Conservation (phyloP, 805 yeast species). For the Candida sonorensis region DNA sequence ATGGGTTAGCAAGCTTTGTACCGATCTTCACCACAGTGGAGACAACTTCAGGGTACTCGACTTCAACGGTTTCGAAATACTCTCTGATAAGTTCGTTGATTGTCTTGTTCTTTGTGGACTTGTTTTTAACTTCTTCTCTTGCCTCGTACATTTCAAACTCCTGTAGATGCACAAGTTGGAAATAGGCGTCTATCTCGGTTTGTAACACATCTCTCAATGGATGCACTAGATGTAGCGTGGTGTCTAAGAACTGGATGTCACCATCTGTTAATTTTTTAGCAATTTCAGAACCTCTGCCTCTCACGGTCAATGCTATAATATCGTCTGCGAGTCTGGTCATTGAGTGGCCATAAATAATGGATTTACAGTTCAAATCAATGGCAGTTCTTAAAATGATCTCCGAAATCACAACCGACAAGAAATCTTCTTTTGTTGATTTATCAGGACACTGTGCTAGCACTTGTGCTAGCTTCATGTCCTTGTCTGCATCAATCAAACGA, state of each 20-base stretch:
- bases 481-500: conserved; percentile 2
- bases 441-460: conserved; percentile 36
- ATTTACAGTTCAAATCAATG: conserved; percentile 34
- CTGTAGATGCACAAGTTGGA: conserved; percentile 33
- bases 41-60: conserved; percentile 79
- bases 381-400: conserved; percentile 46
- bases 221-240: conserved; percentile 41
- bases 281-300: conserved; percentile 76
- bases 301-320: conserved; percentile 71
- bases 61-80: conserved; percentile 67
- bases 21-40: conserved; percentile 92
- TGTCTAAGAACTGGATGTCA: conserved; percentile 23
- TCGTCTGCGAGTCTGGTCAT: conserved; percentile 82
- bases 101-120: conserved; percentile 64
- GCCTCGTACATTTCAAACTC: conserved; percentile 19
- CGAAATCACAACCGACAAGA: conserved; percentile 39
- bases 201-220: conserved; percentile 74
- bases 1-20: conserved; percentile 57
- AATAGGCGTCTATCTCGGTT: conserved; percentile 59
- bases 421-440: conserved; percentile 62
- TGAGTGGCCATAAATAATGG: conserved; percentile 67
- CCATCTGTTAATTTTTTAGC: conserved; percentile 45
- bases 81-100: conserved; percentile 71
- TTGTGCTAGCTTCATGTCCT: conserved; percentile 20
- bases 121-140: conserved; percentile 22